Evolutionary conservation across 257 asterid species (phyloP).

Genomic region (Nicotiana undulata): DNA sequence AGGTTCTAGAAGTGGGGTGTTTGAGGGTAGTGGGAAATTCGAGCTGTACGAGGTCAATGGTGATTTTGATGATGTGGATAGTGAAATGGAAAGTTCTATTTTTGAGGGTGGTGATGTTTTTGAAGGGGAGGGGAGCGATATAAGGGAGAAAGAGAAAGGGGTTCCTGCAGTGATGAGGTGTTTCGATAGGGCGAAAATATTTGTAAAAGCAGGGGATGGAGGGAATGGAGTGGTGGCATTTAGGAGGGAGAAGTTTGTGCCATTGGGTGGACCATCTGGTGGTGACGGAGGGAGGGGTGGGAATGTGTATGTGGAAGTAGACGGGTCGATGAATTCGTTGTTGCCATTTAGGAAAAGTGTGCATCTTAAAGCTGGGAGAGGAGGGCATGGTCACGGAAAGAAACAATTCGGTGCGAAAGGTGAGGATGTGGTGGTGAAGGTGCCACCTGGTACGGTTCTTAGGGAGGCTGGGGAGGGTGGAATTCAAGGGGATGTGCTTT

Average conservation of each 20-base stretch:
- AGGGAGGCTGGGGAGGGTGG: constrained; percentile 53
- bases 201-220: constrained; percentile 83
- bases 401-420: constrained; percentile 80
- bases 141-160: constrained; percentile 79
- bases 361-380: constrained; percentile 84
- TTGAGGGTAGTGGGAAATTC: constrained; percentile 30
- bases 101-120: constrained; percentile 14
- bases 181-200: constrained; percentile 79
- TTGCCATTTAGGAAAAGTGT: constrained; percentile 74
- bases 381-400: constrained; percentile 80
- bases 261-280: constrained; percentile 92
- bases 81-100: constrained; percentile 16
- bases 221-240: constrained; percentile 95
- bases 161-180: constrained; percentile 98
- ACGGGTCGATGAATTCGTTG: constrained; percentile 73
- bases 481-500: constrained; percentile 33
- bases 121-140: constrained; percentile 40
- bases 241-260: constrained; percentile 90
- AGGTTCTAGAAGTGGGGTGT: constrained; percentile 22
- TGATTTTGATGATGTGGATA: constrained; percentile 32
- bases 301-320: constrained; percentile 73
- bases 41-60: constrained; percentile 64
- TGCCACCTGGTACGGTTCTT: constrained; percentile 89
- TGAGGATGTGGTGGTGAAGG: constrained; percentile 67
- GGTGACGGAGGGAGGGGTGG: constrained; percentile 99